Evolutionary conservation across 2,329 filamentous ascomycete species (phyloP).

Genomic region (Scytalidium sp.): DNA sequence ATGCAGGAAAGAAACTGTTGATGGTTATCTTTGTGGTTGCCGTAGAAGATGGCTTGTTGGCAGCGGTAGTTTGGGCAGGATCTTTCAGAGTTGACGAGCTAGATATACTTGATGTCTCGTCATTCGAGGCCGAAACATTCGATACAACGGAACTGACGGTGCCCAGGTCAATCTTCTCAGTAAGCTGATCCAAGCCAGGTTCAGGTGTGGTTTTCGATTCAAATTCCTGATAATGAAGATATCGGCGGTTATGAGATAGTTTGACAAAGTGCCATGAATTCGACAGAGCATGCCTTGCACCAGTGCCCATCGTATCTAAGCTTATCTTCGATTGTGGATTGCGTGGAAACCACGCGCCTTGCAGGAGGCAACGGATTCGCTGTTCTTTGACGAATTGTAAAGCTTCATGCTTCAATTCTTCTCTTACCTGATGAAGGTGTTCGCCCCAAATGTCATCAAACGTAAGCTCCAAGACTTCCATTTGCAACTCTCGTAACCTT

Average conservation of each 20-base stretch:
- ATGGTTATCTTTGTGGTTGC: slow-evolving; percentile 84
- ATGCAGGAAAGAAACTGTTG: slow-evolving; percentile 58
- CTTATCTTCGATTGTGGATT: slow-evolving; percentile 41
- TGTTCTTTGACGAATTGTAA: slow-evolving; percentile 97
- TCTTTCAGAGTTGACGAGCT: slow-evolving; percentile 37
- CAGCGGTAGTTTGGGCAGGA: slow-evolving; percentile 22
- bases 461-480: slow-evolving; percentile 85
- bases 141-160: slow-evolving; percentile 91
- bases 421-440: slow-evolving; percentile 84
- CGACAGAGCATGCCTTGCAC: slow-evolving; percentile 11
- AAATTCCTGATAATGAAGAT: slow-evolving; percentile 88
- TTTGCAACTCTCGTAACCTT: slow-evolving; percentile 79
- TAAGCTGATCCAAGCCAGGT: slow-evolving; percentile 69
- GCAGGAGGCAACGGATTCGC: slow-evolving; percentile 81
- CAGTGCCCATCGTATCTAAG: slow-evolving; percentile 31
- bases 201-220: slow-evolving; percentile 59
- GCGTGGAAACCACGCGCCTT: slow-evolving; percentile 79
- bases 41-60: neutral
- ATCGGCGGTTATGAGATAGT: slow-evolving; percentile 86
- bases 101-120: slow-evolving; percentile 44
- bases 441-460: slow-evolving; percentile 95
- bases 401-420: slow-evolving; percentile 87
- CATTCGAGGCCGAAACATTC: slow-evolving; percentile 60
- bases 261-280: slow-evolving; percentile 73
- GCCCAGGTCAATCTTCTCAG: slow-evolving; percentile 81